phyloP scores from a whole-genome alignment of 1,284 basidiomycete genomes.

The Tilletia indica region DNA sequence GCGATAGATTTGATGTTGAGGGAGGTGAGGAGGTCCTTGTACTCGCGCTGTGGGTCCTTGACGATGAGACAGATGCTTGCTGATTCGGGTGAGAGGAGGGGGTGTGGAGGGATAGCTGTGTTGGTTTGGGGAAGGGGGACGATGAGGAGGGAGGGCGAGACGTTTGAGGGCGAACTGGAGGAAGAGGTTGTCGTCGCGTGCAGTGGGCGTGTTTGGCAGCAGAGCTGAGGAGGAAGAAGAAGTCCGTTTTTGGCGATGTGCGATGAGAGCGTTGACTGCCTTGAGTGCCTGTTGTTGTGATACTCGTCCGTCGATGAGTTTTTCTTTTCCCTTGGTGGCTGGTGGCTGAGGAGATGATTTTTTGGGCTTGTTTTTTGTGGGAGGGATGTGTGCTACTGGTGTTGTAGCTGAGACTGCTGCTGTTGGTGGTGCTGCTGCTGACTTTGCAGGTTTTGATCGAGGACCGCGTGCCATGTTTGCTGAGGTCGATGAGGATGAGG shows the following conservation, averaged over 20 bases:
- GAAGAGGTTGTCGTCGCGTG: constrained; percentile 35
- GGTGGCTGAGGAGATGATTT: neutral
- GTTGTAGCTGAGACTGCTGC: neutral
- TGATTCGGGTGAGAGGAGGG: constrained; percentile 71
- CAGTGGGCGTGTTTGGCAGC: constrained; percentile 26
- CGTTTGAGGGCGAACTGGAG: constrained; percentile 46
- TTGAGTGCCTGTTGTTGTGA: constrained; percentile 40
- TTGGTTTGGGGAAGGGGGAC: constrained; percentile 9
- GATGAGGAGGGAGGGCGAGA: constrained; percentile 28
- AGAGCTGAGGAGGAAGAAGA: too few relatives aligned
- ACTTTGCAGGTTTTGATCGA: neutral
- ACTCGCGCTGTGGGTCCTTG: constrained; percentile 92
- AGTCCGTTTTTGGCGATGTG: constrained; percentile 28
- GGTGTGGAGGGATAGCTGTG: constrained; percentile 66
- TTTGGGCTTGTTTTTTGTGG: neutral
- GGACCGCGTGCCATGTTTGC: constrained; percentile 10
- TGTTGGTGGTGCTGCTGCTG: neutral
- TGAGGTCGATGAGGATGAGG: neutral
- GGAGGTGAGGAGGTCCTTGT: constrained; percentile 82
- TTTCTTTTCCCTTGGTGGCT: constrained; percentile 8
- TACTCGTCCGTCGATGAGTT: constrained; percentile 32
- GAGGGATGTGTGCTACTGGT: too few relatives aligned
- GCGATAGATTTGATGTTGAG: constrained; percentile 82
- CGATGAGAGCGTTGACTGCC: constrained; percentile 45
- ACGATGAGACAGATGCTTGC: constrained; percentile 82